Percentiles rank a stretch among this genome's conserved stretches.
phyloP scores from a whole-genome alignment of 106 monocot species.

The Dendrobium officinale region DNA sequence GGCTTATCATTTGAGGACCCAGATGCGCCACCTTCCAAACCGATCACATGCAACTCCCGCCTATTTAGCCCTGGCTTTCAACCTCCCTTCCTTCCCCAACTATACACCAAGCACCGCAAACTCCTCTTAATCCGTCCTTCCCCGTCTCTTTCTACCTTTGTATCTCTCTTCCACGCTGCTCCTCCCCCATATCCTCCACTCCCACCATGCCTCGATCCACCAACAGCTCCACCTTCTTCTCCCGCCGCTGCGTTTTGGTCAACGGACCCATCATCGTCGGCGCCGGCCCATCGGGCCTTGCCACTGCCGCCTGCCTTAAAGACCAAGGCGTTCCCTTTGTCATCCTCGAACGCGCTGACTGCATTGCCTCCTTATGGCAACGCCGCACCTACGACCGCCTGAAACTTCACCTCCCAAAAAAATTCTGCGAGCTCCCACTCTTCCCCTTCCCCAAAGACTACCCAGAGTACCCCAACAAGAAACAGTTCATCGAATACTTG shows the following conservation, averaged over 20 bases:
- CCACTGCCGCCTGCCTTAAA: conserved; percentile 22
- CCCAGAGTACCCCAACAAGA: conserved; percentile 9
- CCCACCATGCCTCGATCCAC: neutral
- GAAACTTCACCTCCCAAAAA: conserved; percentile 21
- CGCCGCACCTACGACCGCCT: conserved; percentile 15
- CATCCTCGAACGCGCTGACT: conserved; percentile 14
- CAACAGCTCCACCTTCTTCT: neutral
- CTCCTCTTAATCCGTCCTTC: neutral
- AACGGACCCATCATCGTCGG: conserved; percentile 19
- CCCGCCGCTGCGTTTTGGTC: neutral
- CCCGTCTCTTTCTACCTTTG: neutral
- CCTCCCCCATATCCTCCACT: neutral
- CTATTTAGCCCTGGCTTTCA: neutral
- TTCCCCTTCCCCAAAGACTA: neutral
- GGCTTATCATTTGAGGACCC: too few species aligned
- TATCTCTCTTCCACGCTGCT: neutral
- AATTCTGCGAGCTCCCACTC: conserved; percentile 19
- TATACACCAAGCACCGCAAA: neutral
- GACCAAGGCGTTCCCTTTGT: conserved; percentile 2
- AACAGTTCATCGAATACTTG: conserved; percentile 14
- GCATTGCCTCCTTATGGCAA: conserved; percentile 15
- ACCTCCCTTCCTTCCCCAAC: neutral
- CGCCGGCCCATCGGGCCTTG: conserved; percentile 18
- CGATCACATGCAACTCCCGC: neutral
- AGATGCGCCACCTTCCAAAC: too few species aligned